Percentiles rank a stretch among this genome's conserved stretches.
Evolutionary conservation across 768 basidiomycete species (phyloP).

Genomic region (Cantharellus anzutake): DNA sequence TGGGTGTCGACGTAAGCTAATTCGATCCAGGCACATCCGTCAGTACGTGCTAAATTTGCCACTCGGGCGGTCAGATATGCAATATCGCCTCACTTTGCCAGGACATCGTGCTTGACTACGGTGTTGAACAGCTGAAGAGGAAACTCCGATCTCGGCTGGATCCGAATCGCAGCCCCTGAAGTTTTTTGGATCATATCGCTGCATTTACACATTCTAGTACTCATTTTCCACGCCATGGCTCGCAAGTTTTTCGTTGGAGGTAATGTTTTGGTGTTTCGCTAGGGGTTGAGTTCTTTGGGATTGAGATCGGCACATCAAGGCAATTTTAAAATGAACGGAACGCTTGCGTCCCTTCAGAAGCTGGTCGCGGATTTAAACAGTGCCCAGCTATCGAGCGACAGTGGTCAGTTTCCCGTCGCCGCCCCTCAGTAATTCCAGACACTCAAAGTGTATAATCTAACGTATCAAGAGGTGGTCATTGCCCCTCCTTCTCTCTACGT

Average conservation of each 20-base stretch:
- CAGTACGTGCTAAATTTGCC: background rate
- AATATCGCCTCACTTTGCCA: conserved; percentile 37
- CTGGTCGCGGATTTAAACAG: conserved; percentile 59
- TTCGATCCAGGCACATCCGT: background rate
- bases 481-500: conserved; percentile 84
- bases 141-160: background rate
- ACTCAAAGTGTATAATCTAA: background rate
- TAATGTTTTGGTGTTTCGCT: background rate
- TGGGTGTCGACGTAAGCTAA: conserved; percentile 68
- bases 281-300: background rate
- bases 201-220: background rate
- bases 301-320: conserved; percentile 16
- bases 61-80: background rate
- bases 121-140: background rate
- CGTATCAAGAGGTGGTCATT: conserved; percentile 66
- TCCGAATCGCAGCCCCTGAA: background rate
- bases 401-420: conserved; percentile 32
- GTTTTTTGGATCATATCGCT: background rate
- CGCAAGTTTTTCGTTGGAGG: conserved; percentile 86
- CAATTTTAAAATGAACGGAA: conserved; percentile 94
- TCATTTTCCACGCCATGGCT: conserved; percentile 27
- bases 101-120: conserved; percentile 29
- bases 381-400: conserved; percentile 54
- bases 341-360: conserved; percentile 38
- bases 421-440: background rate